These are phyloP conservation scores for Xylariaceae sp. DNA, from an alignment of 2,329 filamentous ascomycete genomes.

Conservation along the genomic window DNA sequence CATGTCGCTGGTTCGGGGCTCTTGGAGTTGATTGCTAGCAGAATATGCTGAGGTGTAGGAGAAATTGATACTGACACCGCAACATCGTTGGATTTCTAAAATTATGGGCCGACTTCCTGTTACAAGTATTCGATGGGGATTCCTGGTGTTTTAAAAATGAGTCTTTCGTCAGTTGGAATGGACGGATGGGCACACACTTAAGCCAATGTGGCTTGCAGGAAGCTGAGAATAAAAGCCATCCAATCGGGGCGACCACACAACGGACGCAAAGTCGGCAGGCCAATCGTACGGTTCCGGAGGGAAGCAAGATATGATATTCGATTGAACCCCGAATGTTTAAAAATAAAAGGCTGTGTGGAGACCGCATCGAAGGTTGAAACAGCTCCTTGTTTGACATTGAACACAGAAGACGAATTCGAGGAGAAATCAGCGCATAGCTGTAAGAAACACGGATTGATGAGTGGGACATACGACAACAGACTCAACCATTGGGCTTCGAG, in stretches of 20 bases:
- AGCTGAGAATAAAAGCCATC: neutral
- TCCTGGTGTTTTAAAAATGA: too few species aligned
- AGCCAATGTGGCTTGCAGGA: neutral
- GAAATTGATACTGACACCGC: neutral
- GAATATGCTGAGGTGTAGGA: neutral
- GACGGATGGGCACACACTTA: neutral
- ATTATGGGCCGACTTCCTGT: too few species aligned
- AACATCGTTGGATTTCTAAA: neutral
- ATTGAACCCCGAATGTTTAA: neutral
- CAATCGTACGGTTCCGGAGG: neutral
- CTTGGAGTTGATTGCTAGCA: neutral
- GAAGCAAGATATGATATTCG: neutral
- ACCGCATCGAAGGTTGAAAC: too few species aligned
- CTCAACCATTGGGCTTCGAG: too few species aligned
- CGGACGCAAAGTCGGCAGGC: neutral
- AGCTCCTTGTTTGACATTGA: too few species aligned
- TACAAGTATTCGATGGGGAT: neutral
- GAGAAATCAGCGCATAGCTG: too few species aligned
- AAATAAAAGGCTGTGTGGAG: too few species aligned
- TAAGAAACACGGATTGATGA: too few species aligned
- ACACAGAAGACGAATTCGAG: too few species aligned
- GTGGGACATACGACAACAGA: too few species aligned
- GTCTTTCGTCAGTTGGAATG: neutral
- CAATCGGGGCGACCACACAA: neutral
- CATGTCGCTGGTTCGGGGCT: neutral